Evolutionary conservation across 2,329 filamentous ascomycete species (phyloP).

Genomic region (Diaporthe destruens): DNA sequence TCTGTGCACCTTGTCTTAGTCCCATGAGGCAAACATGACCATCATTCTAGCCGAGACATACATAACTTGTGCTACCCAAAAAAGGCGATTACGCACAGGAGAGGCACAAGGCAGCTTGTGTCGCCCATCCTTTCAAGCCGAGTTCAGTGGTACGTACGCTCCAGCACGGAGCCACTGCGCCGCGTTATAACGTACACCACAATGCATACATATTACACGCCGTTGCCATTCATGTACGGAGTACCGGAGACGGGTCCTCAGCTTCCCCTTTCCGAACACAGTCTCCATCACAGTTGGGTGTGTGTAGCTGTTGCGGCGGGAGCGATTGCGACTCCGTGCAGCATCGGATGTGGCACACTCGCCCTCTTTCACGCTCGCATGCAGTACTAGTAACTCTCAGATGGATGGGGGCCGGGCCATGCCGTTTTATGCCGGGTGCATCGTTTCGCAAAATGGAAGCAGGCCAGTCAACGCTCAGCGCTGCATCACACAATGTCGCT

Average conservation of each 20-base stretch:
- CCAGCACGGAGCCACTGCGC: constrained; percentile 28
- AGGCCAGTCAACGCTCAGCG: constrained; percentile 12
- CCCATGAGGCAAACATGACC: constrained; percentile 38
- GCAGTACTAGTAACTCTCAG: constrained; percentile 12
- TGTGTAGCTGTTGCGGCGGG: constrained; percentile 15
- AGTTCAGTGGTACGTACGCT: constrained; percentile 30
- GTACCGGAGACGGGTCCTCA: constrained; percentile 23
- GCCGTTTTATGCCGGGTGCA: constrained; percentile 10
- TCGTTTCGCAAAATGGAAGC: constrained; percentile 14
- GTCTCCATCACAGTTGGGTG: constrained; percentile 30
- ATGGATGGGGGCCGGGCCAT: constrained; percentile 24
- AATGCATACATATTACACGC: constrained; percentile 8
- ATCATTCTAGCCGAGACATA: constrained; percentile 42
- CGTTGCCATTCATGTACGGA: constrained; percentile 29
- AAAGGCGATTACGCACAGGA: constrained; percentile 41
- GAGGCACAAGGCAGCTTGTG: constrained; percentile 39
- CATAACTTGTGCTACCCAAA: constrained; percentile 35
- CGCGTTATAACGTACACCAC: constrained; percentile 30
- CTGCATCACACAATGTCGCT: constrained; percentile 9
- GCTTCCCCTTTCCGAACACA: constrained; percentile 10
- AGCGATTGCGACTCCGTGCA: constrained; percentile 26
- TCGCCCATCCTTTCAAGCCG: constrained; percentile 35
- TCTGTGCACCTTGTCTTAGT: constrained; percentile 29
- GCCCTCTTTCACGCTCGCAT: neutral
- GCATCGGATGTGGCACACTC: constrained; percentile 30